phyloP scores from a whole-genome alignment of 805 yeast genomes.

The Cyberlindnera bimundalis region DNA sequence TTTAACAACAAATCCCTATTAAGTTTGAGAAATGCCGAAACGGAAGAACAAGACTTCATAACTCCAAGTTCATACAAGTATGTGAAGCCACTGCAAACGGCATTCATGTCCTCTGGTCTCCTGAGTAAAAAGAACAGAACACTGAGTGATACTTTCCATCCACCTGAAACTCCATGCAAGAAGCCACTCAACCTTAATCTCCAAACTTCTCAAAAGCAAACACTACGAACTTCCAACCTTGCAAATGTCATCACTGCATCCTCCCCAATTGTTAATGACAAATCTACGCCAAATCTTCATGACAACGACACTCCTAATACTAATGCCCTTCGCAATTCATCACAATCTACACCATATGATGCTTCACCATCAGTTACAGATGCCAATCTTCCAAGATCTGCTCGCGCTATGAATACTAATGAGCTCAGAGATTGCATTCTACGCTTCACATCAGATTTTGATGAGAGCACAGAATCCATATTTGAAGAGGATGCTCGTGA shows the following conservation, averaged over 20 bases:
- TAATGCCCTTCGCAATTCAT: slow-evolving; percentile 7
- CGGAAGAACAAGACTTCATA: slow-evolving; percentile 26
- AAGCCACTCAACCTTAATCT: slow-evolving; percentile 31
- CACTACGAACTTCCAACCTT: slow-evolving; percentile 25
- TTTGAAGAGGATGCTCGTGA: slow-evolving; percentile 23
- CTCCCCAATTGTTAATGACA: slow-evolving; percentile 29
- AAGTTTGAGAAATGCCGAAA: slow-evolving; percentile 9
- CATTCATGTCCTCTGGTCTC: slow-evolving; percentile 73
- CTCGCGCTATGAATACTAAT: slow-evolving; percentile 34
- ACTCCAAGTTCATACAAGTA: slow-evolving; percentile 61
- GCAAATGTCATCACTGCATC: slow-evolving; percentile 30
- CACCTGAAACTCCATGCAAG: slow-evolving; percentile 68
- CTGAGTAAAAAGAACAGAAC: slow-evolving; percentile 55
- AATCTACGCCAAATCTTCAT: slow-evolving; percentile 23
- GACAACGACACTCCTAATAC: slow-evolving; percentile 17
- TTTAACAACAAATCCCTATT: slow-evolving; percentile 11
- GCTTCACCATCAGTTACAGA: slow-evolving; percentile 18
- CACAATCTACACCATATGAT: slow-evolving; percentile 17
- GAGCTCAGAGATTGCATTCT: slow-evolving; percentile 40
- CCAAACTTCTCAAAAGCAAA: slow-evolving; percentile 17
- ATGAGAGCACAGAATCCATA: slow-evolving; percentile 32
- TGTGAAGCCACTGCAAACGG: slow-evolving; percentile 83
- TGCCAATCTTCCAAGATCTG: slow-evolving; percentile 24
- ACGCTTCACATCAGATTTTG: slow-evolving; percentile 40
- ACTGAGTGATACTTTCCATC: slow-evolving; percentile 33